phyloP scores from a whole-genome alignment of 2,329 filamentous ascomycete species.

The Diaporthe sp. region DNA sequence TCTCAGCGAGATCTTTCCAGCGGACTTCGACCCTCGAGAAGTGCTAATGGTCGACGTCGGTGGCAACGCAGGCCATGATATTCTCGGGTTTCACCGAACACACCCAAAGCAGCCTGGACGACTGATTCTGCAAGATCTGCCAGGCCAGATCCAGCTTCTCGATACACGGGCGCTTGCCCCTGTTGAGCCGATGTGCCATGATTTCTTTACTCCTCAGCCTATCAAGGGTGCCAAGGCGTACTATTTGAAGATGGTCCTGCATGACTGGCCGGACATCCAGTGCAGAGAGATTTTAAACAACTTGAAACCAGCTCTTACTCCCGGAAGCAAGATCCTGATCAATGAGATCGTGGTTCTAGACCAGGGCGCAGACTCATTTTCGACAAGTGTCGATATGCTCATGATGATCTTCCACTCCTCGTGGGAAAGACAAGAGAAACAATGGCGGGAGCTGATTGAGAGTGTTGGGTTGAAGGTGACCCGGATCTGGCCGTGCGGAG shows the following conservation, averaged over 20 bases:
- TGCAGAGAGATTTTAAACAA: constrained; percentile 46
- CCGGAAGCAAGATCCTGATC: constrained; percentile 44
- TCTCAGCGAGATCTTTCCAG: neutral
- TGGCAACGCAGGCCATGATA: constrained; percentile 36
- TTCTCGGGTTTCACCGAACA: constrained; percentile 29
- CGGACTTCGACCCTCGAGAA: neutral
- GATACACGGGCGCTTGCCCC: constrained; percentile 35
- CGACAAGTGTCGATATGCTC: constrained; percentile 50
- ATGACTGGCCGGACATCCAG: constrained; percentile 50
- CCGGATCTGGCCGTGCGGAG: constrained; percentile 43
- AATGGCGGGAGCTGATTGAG: constrained; percentile 47
- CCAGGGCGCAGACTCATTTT: constrained; percentile 47
- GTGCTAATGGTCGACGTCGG: constrained; percentile 38
- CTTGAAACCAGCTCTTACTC: constrained; percentile 44
- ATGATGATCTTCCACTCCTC: constrained; percentile 49
- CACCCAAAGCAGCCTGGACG: constrained; percentile 29
- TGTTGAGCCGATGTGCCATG: constrained; percentile 45
- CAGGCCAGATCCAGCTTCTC: constrained; percentile 28
- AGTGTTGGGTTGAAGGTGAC: constrained; percentile 47
- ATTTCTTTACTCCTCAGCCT: constrained; percentile 47
- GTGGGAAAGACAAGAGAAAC: constrained; percentile 47
- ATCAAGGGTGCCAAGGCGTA: constrained; percentile 49
- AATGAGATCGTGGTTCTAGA: constrained; percentile 48
- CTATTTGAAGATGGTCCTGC: constrained; percentile 49
- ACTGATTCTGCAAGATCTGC: constrained; percentile 41